Evolutionary conservation across 1,284 basidiomycete genomes (phyloP).

Genomic region (Ustilago shanxiensis): DNA sequence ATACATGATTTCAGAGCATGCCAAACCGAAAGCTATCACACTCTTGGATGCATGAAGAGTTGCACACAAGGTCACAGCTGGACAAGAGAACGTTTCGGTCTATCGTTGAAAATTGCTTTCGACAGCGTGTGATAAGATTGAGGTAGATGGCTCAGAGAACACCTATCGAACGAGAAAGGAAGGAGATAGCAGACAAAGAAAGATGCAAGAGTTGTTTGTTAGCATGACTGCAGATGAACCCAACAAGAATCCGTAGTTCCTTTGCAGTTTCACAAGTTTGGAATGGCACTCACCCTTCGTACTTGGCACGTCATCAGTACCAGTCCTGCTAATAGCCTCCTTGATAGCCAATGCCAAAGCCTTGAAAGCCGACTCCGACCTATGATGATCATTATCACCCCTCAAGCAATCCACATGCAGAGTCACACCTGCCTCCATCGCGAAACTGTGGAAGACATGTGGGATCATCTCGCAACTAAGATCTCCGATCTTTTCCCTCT

Average conservation of each 20-base stretch:
- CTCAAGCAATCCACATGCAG: slow-evolving; percentile 93
- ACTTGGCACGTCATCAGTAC: slow-evolving; percentile 90
- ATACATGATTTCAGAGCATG: background rate
- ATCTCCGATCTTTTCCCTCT: slow-evolving; percentile 96
- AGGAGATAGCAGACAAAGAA: background rate
- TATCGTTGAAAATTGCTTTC: background rate
- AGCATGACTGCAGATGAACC: no score
- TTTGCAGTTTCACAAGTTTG: background rate
- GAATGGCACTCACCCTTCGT: slow-evolving; percentile 82
- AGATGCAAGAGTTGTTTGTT: background rate
- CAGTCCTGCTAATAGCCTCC: slow-evolving; percentile 90
- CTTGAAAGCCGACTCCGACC: slow-evolving; percentile 97
- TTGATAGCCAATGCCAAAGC: slow-evolving; percentile 94
- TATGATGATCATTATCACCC: slow-evolving; percentile 98
- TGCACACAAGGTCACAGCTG: background rate
- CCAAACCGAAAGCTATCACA: no score
- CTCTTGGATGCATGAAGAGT: no score
- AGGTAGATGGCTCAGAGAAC: background rate
- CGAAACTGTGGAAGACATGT: slow-evolving; percentile 92
- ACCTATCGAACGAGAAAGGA: background rate
- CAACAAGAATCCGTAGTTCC: background rate
- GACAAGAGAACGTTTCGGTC: background rate
- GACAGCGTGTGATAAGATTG: background rate
- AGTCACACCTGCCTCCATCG: slow-evolving; percentile 89
- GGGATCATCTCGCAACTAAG: slow-evolving; percentile 90